Base-by-base conservation (phyloP, 768 basidiomycete genomes). In the Solioccasus polychromus region DNA sequence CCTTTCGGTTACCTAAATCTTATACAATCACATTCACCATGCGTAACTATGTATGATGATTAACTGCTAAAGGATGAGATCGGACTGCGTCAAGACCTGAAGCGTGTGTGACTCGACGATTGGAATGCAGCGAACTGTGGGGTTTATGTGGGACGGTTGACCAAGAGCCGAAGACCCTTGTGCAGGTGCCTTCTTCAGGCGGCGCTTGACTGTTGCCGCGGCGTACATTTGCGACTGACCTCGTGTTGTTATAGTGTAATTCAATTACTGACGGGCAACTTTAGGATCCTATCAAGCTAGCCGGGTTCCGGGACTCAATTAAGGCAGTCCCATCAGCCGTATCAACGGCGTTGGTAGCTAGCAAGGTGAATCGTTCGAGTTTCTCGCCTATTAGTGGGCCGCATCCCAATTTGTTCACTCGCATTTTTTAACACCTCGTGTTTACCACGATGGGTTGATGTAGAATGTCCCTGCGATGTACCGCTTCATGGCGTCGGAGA, bases 371-470 rank as follows among this genome's bases (percentile, higher is more conserved):
- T 36, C 12, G 35, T n/a, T 28, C 26, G 35, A 35, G 38, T 44
- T 40, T 47, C 46, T 56, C 38, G 26, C 45, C 40, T 52, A 37
- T 28, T 42, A 32, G 26, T n/a, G n/a, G n/a, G n/a, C n/a, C n/a
- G n/a, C 39, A 25, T 20, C 28, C 48, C 29, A 26, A 61, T 49
- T 50, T 38, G 38, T 42, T 45, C 49, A 25, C 39, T 42, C 50
- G 36, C 42, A 51, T 49, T 51, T 52, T 51, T 45, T 35, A 19
- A n/a, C 42, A 30, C 63, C 64, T 66, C 63, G 52, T 66, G 64
- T 61, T 54, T 37, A 53, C 61, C 63, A 64, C 64, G 63, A 53
- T 64, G 63, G 36, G 45, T 36, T 36, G 53, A 53, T 62, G 38
- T 51, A 48, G 45, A 44, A 36, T 34, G 34, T 45, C 46, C 45